Percentiles rank a stretch among this genome's conserved stretches.
phyloP scores from a whole-genome alignment of 805 yeast species.

The Yamadazyma sp. region DNA sequence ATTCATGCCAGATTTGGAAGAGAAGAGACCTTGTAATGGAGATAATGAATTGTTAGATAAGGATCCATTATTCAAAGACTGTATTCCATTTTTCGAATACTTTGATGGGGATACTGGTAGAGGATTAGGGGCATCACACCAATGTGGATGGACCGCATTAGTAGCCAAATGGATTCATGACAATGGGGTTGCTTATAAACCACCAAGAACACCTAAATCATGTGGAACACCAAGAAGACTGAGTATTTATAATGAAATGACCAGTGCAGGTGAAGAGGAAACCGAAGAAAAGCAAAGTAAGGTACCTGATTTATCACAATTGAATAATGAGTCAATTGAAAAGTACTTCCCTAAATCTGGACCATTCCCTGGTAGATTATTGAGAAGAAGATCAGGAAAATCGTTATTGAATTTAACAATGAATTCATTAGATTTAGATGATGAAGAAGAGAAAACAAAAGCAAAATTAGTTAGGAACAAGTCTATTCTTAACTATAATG shows the following conservation, averaged over 20 bases:
- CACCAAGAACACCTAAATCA: constrained; percentile 42
- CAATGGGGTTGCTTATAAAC: constrained; percentile 68
- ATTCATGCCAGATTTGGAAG: constrained; percentile 64
- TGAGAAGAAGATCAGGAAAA: constrained; percentile 71
- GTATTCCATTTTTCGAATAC: constrained; percentile 78
- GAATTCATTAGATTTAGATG: constrained; percentile 62
- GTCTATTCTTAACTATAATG: constrained; percentile 15
- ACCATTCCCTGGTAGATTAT: constrained; percentile 52
- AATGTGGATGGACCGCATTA: constrained; percentile 94
- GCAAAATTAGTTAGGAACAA: constrained; percentile 14
- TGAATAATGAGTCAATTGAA: constrained; percentile 30
- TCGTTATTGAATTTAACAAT: constrained; percentile 68
- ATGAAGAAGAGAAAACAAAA: constrained; percentile 45
- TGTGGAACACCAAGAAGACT: constrained; percentile 27
- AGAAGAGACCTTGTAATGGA: constrained; percentile 77
- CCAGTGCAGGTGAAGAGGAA: constrained; percentile 12
- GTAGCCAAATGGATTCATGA: constrained; percentile 91
- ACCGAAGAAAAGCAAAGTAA: no score
- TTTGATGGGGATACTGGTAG: constrained; percentile 94
- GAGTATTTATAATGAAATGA: constrained; percentile 22
- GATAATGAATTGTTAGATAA: constrained; percentile 49
- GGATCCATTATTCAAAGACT: constrained; percentile 72
- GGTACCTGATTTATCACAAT: constrained; percentile 10
- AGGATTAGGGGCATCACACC: constrained; percentile 91
- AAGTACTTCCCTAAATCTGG: constrained; percentile 44